Evolutionary conservation across 108 stramenopile species (phyloP).

Genomic region (Nitzschia sp.): DNA sequence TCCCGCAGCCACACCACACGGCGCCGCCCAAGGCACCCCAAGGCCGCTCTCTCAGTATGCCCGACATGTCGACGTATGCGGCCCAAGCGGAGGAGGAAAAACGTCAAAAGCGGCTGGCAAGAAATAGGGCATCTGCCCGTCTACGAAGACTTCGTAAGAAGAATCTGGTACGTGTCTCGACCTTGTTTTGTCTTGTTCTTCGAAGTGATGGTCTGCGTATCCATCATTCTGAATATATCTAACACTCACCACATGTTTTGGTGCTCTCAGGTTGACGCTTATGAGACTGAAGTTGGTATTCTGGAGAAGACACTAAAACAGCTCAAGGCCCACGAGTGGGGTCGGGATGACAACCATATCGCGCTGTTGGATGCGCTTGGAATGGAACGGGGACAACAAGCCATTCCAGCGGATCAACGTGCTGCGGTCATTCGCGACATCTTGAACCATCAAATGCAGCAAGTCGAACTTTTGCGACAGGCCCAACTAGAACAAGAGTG

Average conservation of each 20-base stretch:
- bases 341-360: slow-evolving; percentile 53
- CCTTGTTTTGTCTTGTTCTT: too few relatives aligned
- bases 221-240: neutral
- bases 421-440: slow-evolving; percentile 65
- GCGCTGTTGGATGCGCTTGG: slow-evolving; percentile 77
- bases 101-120: slow-evolving; percentile 79
- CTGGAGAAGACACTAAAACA: slow-evolving; percentile 76
- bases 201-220: neutral
- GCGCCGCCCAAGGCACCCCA: slow-evolving; percentile 19
- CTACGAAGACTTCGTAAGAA: slow-evolving; percentile 83
- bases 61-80: slow-evolving; percentile 74
- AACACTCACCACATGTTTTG: neutral
- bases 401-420: slow-evolving; percentile 60
- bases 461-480: slow-evolving; percentile 65
- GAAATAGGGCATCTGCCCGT: slow-evolving; percentile 83
- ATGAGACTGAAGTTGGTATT: slow-evolving; percentile 88
- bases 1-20: neutral
- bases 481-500: slow-evolving; percentile 72
- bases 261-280: slow-evolving; percentile 67
- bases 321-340: slow-evolving; percentile 75
- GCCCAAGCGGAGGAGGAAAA: slow-evolving; percentile 84
- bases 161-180: slow-evolving; percentile 77
- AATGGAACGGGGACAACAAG: slow-evolving; percentile 89
- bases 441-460: slow-evolving; percentile 75
- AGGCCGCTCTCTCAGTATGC: slow-evolving; percentile 61